These are phyloP conservation scores for Viola odorata DNA, from an alignment of 345 rosid species.

Conservation along the genomic window DNA sequence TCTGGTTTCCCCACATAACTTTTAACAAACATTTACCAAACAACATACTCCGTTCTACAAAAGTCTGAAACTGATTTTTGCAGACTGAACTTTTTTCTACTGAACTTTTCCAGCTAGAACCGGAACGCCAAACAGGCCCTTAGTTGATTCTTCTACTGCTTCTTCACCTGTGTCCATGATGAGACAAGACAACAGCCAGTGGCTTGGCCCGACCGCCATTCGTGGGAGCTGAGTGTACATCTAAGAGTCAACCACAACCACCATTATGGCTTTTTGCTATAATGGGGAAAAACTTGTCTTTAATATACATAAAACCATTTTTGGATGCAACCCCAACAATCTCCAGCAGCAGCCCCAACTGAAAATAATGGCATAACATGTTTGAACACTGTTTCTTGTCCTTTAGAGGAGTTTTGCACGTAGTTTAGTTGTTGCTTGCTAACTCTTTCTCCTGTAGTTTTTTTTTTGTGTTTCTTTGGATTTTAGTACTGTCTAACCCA, in stretches of 20 bases:
- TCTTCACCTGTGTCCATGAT: conserved; percentile 30
- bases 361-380: conserved; percentile 34
- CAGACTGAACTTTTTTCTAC: too few species aligned
- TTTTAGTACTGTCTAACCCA: conserved; percentile 31
- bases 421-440: conserved; percentile 13
- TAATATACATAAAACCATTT: conserved; percentile 6
- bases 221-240: conserved; percentile 60
- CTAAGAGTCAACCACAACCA: conserved; percentile 41
- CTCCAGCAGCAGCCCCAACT: conserved; percentile 14
- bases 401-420: background rate
- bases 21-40: too few species aligned
- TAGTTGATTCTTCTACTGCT: conserved; percentile 22
- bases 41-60: too few species aligned
- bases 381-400: conserved; percentile 26
- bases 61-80: too few species aligned
- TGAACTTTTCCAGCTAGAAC: too few species aligned
- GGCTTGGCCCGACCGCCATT: conserved; percentile 35
- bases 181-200: conserved; percentile 25
- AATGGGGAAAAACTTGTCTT: conserved; percentile 19
- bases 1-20: too few species aligned
- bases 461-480: conserved; percentile 22
- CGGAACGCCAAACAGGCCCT: too few species aligned
- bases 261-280: conserved; percentile 1
- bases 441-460: conserved; percentile 9
- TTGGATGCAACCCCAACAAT: conserved; percentile 18